Base-by-base conservation (phyloP, 2,329 filamentous ascomycete species). In the Colletotrichum neosansevieriae region DNA sequence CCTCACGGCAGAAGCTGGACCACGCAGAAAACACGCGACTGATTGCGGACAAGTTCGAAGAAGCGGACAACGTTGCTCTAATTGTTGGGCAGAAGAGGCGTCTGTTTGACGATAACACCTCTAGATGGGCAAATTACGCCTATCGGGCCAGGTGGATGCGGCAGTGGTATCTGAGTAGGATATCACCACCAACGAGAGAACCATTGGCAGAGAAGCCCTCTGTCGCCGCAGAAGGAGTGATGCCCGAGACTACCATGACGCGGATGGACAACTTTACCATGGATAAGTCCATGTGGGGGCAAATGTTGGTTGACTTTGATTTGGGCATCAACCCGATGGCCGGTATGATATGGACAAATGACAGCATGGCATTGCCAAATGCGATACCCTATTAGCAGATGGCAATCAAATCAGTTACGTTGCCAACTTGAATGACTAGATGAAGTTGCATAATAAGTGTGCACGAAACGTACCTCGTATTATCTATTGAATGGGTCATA, bases 101-200 rank as follows among this genome's bases (percentile, higher is more conserved):
- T 0, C 65, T 77, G 0, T 69, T 79, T 11, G 74, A 77, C 11
- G 77, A 78, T 2, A 77, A 75, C 2, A 75, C 73, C 36, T 74
- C 76, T 7, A 68, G 77, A 1, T 73, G 80, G 59, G 62, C 73
- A 1, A 75, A 76, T 49, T 78, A 77, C 36, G 74, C 74, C 44
- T 78, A 78, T 58, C 81, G 80, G 64, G 60, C 80, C 6, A 73
- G 77, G 1, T 82, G 80, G 80, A 79, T 82, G 15, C 71, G 77
- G 17, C 76, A 79, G n/a, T 83, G 81, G 81, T 82, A 78, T 49
- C 2, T 74, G 3, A 70, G 71, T 12, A 75, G 72, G 62, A 12
- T 44, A 5, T 24, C 11, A 24, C 47, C 42, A n/a, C 32, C 36
- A 1, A n/a, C 47, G 7, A 17, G 50, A 17, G 65, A 67, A 21